These are phyloP conservation scores for Fistulifera pelliculosa DNA, from an alignment of 108 stramenopile species.

Conservation along the genomic window DNA sequence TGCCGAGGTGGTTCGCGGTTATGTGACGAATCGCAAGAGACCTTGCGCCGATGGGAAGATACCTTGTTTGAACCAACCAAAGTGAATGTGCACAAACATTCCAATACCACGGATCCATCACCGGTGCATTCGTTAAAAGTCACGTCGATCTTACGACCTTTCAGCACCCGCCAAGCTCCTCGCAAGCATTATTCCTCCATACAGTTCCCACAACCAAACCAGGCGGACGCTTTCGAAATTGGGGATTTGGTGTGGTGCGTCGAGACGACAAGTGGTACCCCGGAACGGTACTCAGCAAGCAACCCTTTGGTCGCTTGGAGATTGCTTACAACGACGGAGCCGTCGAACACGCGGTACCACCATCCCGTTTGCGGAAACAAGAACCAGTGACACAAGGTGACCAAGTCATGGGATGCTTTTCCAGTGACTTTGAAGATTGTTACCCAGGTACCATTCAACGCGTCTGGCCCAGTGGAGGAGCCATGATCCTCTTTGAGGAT, in stretches of 20 bases:
- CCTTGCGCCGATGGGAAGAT: not conserved
- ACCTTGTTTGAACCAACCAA: not conserved
- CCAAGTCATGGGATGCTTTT: slow-evolving; percentile 11
- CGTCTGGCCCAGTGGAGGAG: slow-evolving; percentile 17
- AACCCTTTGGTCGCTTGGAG: not conserved
- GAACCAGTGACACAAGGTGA: slow-evolving; percentile 12
- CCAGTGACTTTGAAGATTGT: slow-evolving; percentile 5
- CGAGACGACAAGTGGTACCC: slow-evolving; percentile 1
- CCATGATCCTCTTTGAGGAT: slow-evolving; percentile 20
- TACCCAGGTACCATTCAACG: slow-evolving; percentile 9
- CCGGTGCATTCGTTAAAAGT: not conserved
- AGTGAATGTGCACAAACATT: no score
- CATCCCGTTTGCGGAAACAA: not conserved
- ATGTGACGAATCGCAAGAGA: not conserved
- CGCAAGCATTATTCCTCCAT: not conserved
- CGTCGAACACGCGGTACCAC: not conserved
- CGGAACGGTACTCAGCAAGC: not conserved
- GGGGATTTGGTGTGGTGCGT: not conserved
- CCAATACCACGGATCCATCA: no score
- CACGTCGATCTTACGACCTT: not conserved
- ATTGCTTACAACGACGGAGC: slow-evolving; percentile 22
- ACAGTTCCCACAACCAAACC: not conserved
- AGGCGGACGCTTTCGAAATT: not conserved
- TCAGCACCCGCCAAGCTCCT: not conserved
- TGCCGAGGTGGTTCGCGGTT: not conserved